A percentile compares a stretch with the other conserved stretches of the same genome.
Evolutionary conservation across 768 basidiomycete species (phyloP).

Genomic region (Pisolithus microcarpus): DNA sequence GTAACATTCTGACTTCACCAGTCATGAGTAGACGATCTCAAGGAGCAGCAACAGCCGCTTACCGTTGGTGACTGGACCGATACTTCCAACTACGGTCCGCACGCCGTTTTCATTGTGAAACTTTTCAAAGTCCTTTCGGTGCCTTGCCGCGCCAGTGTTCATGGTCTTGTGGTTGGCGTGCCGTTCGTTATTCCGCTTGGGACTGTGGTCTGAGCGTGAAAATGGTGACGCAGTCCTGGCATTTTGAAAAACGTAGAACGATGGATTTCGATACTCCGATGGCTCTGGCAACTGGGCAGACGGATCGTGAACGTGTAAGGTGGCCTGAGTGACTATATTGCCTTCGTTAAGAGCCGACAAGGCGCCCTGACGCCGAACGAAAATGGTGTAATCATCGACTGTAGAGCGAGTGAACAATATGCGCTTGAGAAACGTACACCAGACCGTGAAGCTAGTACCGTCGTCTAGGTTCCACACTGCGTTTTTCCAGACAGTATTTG

Average conservation of each 20-base stretch:
- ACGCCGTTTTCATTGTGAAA: slow-evolving; percentile 93
- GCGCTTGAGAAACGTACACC: background rate
- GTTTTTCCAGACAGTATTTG: slow-evolving; percentile 78
- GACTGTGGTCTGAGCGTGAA: slow-evolving; percentile 24
- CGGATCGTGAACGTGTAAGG: slow-evolving; percentile 60
- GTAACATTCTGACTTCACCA: slow-evolving; percentile 75
- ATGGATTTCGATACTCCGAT: slow-evolving; percentile 59
- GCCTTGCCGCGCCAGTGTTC: slow-evolving; percentile 48
- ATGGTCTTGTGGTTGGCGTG: slow-evolving; percentile 14
- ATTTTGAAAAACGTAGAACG: slow-evolving; percentile 57
- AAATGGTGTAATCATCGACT: slow-evolving; percentile 88
- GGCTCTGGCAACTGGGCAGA: slow-evolving; percentile 49
- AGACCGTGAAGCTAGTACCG: slow-evolving; percentile 39
- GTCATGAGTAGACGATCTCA: background rate
- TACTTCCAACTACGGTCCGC: slow-evolving; percentile 82
- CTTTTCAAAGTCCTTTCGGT: slow-evolving; percentile 71
- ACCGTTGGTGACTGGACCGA: slow-evolving; percentile 89
- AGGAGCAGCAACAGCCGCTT: slow-evolving; percentile 12
- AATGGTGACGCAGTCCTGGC: slow-evolving; percentile 23
- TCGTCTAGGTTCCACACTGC: slow-evolving; percentile 85
- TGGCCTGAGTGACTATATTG: slow-evolving; percentile 17
- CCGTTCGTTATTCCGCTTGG: slow-evolving; percentile 33
- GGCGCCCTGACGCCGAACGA: slow-evolving; percentile 62
- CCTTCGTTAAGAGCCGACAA: slow-evolving; percentile 16
- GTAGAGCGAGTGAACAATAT: slow-evolving; percentile 1